phyloP scores from a whole-genome alignment of 2,329 filamentous ascomycete genomes.

The Neofusicoccum kwambonambiense region DNA sequence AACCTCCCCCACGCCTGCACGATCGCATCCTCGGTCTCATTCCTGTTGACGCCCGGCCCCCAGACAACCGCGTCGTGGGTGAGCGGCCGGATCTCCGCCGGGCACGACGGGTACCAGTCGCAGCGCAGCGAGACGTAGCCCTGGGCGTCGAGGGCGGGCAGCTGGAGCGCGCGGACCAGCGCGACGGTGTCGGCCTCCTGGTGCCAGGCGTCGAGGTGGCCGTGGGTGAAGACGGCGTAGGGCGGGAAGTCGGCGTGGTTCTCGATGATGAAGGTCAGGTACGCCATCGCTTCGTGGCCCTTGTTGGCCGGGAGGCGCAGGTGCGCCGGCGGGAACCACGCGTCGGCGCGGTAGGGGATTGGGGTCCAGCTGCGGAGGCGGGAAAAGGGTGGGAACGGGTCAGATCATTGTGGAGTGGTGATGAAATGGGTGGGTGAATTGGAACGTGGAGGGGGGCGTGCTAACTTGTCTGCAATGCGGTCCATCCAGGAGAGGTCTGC shows the following conservation, averaged over 20 bases:
- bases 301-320: constrained; percentile 20
- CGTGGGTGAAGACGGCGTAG: constrained; percentile 20
- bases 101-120: constrained; percentile 21
- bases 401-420: not conserved
- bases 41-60: constrained; percentile 19
- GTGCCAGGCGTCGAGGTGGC: constrained; percentile 21
- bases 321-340: constrained; percentile 15
- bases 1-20: constrained; percentile 17
- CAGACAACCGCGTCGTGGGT: constrained; percentile 15
- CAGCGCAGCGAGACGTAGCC: constrained; percentile 20
- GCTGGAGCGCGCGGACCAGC: constrained; percentile 7
- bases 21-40: constrained; percentile 18
- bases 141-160: constrained; percentile 7
- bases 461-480: not conserved
- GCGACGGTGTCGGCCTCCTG: constrained; percentile 18
- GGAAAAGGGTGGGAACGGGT: no score
- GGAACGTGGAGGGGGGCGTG: not conserved
- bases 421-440: not conserved
- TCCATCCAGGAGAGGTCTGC: not conserved
- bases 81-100: constrained; percentile 19
- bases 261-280: constrained; percentile 22
- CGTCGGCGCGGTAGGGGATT: constrained; percentile 16
- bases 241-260: constrained; percentile 19
- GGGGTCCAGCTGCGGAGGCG: constrained; percentile 11
- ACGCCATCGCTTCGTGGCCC: constrained; percentile 23